Evolutionary conservation across 129 eudicot species (phyloP).

Genomic region (Pseudognaphalium luteoalbum): DNA sequence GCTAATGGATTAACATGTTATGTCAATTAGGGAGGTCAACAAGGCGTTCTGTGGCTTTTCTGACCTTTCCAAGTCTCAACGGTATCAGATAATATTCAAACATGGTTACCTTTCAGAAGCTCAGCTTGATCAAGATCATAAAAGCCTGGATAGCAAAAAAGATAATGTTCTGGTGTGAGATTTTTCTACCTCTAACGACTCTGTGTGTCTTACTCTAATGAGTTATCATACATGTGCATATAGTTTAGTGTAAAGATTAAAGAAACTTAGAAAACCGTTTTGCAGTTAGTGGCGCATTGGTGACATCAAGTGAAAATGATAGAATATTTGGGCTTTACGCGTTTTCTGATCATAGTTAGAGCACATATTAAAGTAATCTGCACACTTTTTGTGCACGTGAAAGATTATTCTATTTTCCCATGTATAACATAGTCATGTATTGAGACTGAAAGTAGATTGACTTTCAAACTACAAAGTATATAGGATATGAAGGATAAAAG

Average conservation of each 20-base stretch:
- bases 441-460: no score
- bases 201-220: neutral
- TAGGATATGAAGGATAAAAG: no score
- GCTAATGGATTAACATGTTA: slow-evolving; percentile 10
- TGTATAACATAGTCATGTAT: no score
- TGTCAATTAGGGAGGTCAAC: slow-evolving; percentile 65
- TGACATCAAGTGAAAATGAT: neutral
- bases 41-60: slow-evolving; percentile 90
- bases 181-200: slow-evolving; percentile 10
- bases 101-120: slow-evolving; percentile 22
- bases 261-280: neutral
- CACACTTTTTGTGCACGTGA: neutral
- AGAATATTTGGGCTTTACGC: neutral
- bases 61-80: slow-evolving; percentile 48
- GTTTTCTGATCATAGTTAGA: neutral
- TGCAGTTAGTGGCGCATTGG: neutral
- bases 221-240: neutral
- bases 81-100: slow-evolving; percentile 35
- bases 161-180: slow-evolving; percentile 35
- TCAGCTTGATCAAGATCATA: slow-evolving; percentile 33
- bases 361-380: neutral
- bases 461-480: no score
- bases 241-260: neutral
- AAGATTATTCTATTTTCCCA: neutral
- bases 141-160: slow-evolving; percentile 21